These are phyloP conservation scores for Leccinum griseonigrum DNA, from an alignment of 1,284 basidiomycete species.

Conservation along the genomic window DNA sequence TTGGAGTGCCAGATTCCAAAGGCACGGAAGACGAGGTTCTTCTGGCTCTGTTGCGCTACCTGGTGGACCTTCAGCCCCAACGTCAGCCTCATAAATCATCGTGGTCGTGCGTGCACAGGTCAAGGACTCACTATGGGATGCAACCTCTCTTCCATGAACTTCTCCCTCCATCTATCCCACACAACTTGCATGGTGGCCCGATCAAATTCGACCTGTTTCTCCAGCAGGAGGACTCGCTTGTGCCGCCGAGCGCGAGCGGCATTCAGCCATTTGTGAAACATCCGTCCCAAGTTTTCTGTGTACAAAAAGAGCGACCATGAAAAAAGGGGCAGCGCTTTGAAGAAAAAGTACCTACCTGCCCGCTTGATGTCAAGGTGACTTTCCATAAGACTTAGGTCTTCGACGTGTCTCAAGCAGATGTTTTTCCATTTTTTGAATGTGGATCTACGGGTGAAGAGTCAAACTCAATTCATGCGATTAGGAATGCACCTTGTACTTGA, in stretches of 20 bases:
- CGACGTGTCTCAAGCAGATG: slow-evolving; percentile 57
- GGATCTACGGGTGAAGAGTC: slow-evolving; percentile 35
- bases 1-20: slow-evolving; percentile 73
- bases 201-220: slow-evolving; percentile 62
- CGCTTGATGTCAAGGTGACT: slow-evolving; percentile 75
- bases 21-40: slow-evolving; percentile 57
- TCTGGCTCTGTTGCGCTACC: slow-evolving; percentile 55
- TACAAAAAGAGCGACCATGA: slow-evolving; percentile 1
- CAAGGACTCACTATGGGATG: slow-evolving; percentile 54
- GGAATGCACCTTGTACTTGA: slow-evolving; percentile 41
- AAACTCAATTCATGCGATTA: not conserved
- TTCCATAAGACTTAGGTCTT: slow-evolving; percentile 73
- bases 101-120: not conserved
- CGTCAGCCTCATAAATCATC: slow-evolving; percentile 7
- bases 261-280: slow-evolving; percentile 70
- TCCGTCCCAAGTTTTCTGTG: slow-evolving; percentile 61
- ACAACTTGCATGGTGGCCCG: slow-evolving; percentile 45
- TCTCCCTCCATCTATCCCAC: slow-evolving; percentile 78
- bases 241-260: slow-evolving; percentile 55
- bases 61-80: slow-evolving; percentile 51
- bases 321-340: slow-evolving; percentile 3
- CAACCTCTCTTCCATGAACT: slow-evolving; percentile 58
- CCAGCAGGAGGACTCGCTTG: slow-evolving; percentile 53
- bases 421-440: slow-evolving; percentile 69
- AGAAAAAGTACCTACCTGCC: slow-evolving; percentile 49